phyloP scores from a whole-genome alignment of 371 early-diverging fungal species.

The Mortierella sp. region DNA sequence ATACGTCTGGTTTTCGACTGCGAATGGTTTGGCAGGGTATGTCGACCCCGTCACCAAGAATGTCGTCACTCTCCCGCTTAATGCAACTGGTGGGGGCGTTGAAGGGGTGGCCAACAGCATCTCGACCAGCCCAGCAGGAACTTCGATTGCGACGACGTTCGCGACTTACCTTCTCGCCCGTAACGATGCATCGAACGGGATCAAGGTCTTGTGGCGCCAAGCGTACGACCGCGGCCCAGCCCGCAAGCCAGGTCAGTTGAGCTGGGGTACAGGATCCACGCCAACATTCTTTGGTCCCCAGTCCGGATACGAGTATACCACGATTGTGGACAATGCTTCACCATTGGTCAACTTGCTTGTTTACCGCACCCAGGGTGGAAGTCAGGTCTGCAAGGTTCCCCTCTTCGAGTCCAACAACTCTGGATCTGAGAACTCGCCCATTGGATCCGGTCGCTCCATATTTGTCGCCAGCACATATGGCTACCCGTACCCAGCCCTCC shows the following conservation, averaged over 20 bases:
- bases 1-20: conserved; percentile 26
- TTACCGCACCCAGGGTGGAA: conserved; percentile 20
- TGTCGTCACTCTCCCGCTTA: conserved; percentile 13
- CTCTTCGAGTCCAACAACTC: conserved; percentile 19
- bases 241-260: conserved; percentile 22
- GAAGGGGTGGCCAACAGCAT: conserved; percentile 22
- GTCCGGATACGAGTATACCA: conserved; percentile 17
- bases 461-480: conserved; percentile 26
- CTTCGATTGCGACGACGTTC: conserved; percentile 11
- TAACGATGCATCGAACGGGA: conserved; percentile 3
- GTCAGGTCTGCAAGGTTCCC: conserved; percentile 19
- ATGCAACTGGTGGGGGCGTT: neutral
- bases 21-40: conserved; percentile 20
- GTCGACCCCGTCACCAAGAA: conserved; percentile 14
- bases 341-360: conserved; percentile 23
- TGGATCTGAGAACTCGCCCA: conserved; percentile 26
- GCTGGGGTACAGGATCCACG: conserved; percentile 25
- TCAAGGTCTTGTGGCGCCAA: conserved; percentile 15
- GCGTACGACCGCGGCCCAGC: conserved; percentile 24
- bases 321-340: conserved; percentile 25
- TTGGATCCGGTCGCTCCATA: conserved; percentile 19
- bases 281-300: conserved; percentile 23
- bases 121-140: conserved; percentile 26
- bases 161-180: conserved; percentile 21
- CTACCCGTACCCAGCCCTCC: conserved; percentile 20